These are phyloP conservation scores for Penicillium olsonii DNA, from an alignment of 2,329 filamentous ascomycete species.

Conservation along the genomic window DNA sequence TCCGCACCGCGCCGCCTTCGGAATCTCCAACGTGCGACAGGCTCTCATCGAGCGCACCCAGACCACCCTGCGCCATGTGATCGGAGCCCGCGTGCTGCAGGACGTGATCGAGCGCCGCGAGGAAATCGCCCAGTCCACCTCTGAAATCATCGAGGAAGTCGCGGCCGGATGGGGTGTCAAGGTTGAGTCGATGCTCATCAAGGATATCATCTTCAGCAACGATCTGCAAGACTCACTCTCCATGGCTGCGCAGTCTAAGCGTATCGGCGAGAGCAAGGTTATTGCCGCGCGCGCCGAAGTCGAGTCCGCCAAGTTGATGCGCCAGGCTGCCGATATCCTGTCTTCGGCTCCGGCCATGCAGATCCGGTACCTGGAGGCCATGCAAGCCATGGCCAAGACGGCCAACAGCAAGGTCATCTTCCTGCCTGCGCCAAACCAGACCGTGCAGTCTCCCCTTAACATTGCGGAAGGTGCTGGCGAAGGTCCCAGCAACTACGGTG, in stretches of 20 bases:
- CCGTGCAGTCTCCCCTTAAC: conserved; percentile 52
- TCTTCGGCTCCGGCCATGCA: conserved; percentile 95
- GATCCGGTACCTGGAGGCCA: conserved; percentile 95
- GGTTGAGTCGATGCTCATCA: conserved; percentile 98
- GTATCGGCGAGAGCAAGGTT: conserved; percentile 97
- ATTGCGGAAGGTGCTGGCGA: conserved; percentile 56
- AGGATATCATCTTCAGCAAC: conserved; percentile 96
- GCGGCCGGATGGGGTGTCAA: conserved; percentile 91
- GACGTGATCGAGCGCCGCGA: conserved; percentile 98
- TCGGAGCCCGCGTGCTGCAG: conserved; percentile 91
- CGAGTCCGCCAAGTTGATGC: conserved; percentile 80
- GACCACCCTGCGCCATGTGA: conserved; percentile 94
- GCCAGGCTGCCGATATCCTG: conserved; percentile 92
- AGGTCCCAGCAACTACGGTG: conserved; percentile 54
- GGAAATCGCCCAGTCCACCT: conserved; percentile 91
- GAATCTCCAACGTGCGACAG: conserved; percentile 90
- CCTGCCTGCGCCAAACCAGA: conserved; percentile 67
- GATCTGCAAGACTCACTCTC: conserved; percentile 94
- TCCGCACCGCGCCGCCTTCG: conserved; percentile 95
- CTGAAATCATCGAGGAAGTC: conserved; percentile 96
- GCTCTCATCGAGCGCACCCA: conserved; percentile 98
- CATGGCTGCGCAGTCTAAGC: conserved; percentile 98
- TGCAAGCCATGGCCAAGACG: conserved; percentile 97
- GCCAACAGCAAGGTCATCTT: conserved; percentile 89
- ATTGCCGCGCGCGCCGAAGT: conserved; percentile 97